Conservation (phyloP, 352 stramenopile genomes). For the Phytophthora ramorum region DNA sequence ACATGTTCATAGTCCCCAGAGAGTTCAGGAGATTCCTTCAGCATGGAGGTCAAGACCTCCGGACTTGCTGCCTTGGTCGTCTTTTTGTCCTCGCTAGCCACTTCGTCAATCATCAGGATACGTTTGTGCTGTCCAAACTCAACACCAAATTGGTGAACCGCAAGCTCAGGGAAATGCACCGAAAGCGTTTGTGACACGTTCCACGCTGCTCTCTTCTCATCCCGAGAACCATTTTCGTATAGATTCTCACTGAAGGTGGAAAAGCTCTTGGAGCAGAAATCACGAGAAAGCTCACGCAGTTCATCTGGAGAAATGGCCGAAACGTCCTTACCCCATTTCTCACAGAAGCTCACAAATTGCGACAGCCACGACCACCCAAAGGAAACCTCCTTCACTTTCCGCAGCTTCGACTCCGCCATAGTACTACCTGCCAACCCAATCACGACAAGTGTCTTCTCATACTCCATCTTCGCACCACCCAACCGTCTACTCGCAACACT, state of each 20-base stretch:
- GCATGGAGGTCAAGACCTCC: conserved; percentile 20
- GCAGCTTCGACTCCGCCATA: not conserved
- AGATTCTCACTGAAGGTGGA: conserved; percentile 29
- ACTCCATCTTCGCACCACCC: not conserved
- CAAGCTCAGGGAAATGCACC: conserved; percentile 25
- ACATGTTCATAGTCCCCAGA: conserved; percentile 21
- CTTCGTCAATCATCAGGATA: conserved; percentile 27
- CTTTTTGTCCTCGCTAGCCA: conserved; percentile 10
- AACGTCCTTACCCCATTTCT: conserved; percentile 11
- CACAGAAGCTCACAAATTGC: conserved; percentile 25
- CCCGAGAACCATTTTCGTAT: conserved; percentile 26
- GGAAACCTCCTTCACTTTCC: conserved; percentile 15
- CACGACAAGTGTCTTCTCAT: conserved; percentile 13
- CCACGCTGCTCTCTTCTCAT: conserved; percentile 30
- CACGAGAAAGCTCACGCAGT: conserved; percentile 17
- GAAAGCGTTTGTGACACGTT: conserved; percentile 28
- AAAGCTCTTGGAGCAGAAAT: conserved; percentile 20
- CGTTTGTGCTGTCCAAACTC: conserved; percentile 31
- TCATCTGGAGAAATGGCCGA: conserved; percentile 11
- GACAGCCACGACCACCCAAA: conserved; percentile 12
- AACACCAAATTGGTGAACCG: conserved; percentile 27
- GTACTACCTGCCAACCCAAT: conserved; percentile 5
- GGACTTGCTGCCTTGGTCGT: conserved; percentile 6
- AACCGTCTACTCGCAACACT: not conserved
- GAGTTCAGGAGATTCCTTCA: conserved; percentile 25